These are phyloP conservation scores for Avena sativa DNA, from an alignment of 176 grass and related monocot genomes.

Conservation along the genomic window DNA sequence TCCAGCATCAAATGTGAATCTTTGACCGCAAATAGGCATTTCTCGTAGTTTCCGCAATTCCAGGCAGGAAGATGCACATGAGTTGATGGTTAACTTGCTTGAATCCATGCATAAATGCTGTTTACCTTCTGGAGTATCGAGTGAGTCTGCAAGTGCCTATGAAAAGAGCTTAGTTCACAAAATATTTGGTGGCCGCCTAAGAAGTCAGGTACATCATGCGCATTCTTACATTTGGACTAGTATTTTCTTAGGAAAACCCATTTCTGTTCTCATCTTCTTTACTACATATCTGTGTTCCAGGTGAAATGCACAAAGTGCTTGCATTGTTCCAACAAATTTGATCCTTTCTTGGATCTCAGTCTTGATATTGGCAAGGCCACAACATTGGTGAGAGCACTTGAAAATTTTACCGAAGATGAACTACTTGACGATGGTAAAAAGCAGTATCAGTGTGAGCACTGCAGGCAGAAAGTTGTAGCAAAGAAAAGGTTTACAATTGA, in stretches of 20 bases:
- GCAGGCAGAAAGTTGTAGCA: slow-evolving; percentile 93
- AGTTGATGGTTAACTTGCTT: slow-evolving; percentile 98
- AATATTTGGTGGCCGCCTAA: slow-evolving; percentile 92
- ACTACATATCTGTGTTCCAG: slow-evolving; percentile 49
- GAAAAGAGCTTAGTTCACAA: slow-evolving; percentile 96
- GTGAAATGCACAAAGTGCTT: slow-evolving; percentile 88
- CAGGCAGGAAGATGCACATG: slow-evolving; percentile 97
- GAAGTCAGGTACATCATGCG: slow-evolving; percentile 75
- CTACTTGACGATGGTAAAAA: slow-evolving; percentile 81
- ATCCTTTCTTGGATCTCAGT: slow-evolving; percentile 97
- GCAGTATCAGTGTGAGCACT: slow-evolving; percentile 86
- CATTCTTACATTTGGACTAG: slow-evolving; percentile 15
- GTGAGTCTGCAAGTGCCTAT: slow-evolving; percentile 84
- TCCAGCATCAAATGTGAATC: slow-evolving; percentile 32
- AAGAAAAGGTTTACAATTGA: slow-evolving; percentile 86
- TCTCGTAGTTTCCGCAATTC: slow-evolving; percentile 91
- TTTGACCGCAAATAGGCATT: slow-evolving; percentile 69
- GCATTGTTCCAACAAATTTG: slow-evolving; percentile 87
- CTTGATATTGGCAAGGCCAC: slow-evolving; percentile 92
- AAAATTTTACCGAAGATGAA: slow-evolving; percentile 80
- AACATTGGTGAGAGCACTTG: slow-evolving; percentile 74
- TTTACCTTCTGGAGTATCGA: slow-evolving; percentile 89
- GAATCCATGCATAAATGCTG: slow-evolving; percentile 99
- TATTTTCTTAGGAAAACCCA: not conserved
- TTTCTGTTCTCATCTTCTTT: slow-evolving; percentile 36